Conservation (phyloP, 179 eudicot genomes). For the Silene coronaria region DNA sequence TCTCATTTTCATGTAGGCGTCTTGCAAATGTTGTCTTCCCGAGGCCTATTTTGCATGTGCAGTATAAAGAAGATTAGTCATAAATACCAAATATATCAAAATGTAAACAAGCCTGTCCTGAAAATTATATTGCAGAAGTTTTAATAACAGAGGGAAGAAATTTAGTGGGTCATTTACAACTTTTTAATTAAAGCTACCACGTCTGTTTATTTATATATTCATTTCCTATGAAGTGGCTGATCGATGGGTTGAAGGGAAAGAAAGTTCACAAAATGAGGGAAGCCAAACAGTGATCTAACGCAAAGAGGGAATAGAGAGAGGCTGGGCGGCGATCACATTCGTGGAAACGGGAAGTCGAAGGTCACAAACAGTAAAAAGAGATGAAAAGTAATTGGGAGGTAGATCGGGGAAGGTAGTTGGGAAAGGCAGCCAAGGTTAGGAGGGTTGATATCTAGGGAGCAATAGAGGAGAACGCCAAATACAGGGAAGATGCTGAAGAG, state of each 20-base stretch:
- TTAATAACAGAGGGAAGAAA: not conserved
- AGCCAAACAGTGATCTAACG: not conserved
- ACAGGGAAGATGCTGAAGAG: not conserved
- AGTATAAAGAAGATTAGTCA: not conserved
- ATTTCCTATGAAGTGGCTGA: not conserved
- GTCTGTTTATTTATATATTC: not conserved
- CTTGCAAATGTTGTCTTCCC: slow-evolving; percentile 30
- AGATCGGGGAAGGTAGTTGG: too few species aligned
- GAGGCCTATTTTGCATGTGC: slow-evolving; percentile 17
- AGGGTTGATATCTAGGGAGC: not conserved
- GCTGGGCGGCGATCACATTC: not conserved
- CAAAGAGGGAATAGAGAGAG: not conserved
- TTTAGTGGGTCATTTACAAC: not conserved
- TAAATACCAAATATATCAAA: not conserved
- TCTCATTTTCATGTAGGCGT: slow-evolving; percentile 13
- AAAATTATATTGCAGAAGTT: not conserved
- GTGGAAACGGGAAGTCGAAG: not conserved
- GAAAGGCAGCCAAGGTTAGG: not conserved
- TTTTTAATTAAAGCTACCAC: not conserved
- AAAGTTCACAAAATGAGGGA: not conserved
- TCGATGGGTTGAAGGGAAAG: not conserved
- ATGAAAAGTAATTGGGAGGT: too few species aligned
- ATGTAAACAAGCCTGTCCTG: not conserved
- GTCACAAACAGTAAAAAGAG: too few species aligned
- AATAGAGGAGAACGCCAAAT: not conserved